Percentiles rank a stretch among this genome's conserved stretches.
These are phyloP conservation scores for Arthrobotrys musiformis DNA, from an alignment of 2,329 filamentous ascomycete genomes.

Conservation along the genomic window DNA sequence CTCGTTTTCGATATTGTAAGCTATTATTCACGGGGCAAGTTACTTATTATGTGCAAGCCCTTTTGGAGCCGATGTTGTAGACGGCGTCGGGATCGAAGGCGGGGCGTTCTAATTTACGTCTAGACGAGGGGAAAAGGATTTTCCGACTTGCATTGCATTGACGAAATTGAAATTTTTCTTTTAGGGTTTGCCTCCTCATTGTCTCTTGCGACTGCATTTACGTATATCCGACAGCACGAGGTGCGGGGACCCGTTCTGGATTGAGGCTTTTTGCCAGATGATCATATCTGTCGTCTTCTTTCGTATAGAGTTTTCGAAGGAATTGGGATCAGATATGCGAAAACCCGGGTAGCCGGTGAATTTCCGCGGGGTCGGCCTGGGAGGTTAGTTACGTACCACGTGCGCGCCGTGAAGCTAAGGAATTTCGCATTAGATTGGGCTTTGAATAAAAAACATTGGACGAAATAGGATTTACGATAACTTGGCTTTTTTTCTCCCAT, in stretches of 20 bases:
- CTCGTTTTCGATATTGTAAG: neutral
- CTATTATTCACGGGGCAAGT: neutral
- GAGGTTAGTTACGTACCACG: too few species aligned
- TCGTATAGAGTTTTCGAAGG: neutral
- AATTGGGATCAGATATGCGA: conserved; percentile 4
- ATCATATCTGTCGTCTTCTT: conserved; percentile 21
- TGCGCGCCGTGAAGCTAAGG: conserved; percentile 31
- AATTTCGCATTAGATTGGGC: conserved; percentile 31
- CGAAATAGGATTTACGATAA: conserved; percentile 7
- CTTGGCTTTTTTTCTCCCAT: too few species aligned
- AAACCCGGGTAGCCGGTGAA: neutral
- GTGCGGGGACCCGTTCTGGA: conserved; percentile 27
- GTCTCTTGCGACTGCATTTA: neutral
- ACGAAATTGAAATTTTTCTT: conserved; percentile 1
- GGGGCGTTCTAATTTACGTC: conserved; percentile 4
- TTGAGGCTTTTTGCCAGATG: conserved; percentile 29
- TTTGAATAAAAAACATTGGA: conserved; percentile 18
- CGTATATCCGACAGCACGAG: conserved; percentile 6
- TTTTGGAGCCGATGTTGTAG: neutral
- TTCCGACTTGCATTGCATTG: conserved; percentile 50
- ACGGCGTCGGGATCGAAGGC: conserved; percentile 15
- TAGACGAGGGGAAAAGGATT: conserved; percentile 20
- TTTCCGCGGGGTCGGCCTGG: conserved; percentile 23
- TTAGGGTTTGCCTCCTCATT: conserved; percentile 35
- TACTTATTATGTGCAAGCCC: neutral